Base-by-base conservation (phyloP, 768 basidiomycete genomes). In the Hebeloma cylindrosporum region DNA sequence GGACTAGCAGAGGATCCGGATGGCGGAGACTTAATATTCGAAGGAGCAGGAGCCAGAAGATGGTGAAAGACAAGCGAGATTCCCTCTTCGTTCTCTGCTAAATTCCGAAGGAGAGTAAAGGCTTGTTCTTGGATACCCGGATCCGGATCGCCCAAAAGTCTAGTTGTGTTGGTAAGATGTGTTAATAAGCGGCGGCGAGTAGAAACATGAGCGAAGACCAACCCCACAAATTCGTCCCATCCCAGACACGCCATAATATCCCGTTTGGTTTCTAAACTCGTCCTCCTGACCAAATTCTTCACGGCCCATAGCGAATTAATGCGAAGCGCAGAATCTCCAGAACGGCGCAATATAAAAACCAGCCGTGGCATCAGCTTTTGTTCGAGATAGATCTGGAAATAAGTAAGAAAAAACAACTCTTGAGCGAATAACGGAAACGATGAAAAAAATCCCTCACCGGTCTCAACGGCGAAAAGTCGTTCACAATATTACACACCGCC, bases 291-390 rank as follows among this genome's bases (percentile, higher is more conserved):
- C n/a, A 90, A 59, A 56, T 94, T 96, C 62, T 90, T 92, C 26
- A 93, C 64, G 0, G 85, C 86, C 92, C 93, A 94, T n/a, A 94
- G 58, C 0, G 85, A 80, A 50, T 82, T 91, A 21, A 85, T 60
- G 5, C 79, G 70, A 5, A 93, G 68, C 0, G 74, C 71, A 7
- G 74, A 69, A 47, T 89, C 82, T 0, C 69, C 69, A 6, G 63
- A 58, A 11, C 69, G 69, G 20, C 68, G 61, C 3, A 85, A 62
- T 1, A 93, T 66, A 37, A 77, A 69, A 21, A 83, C 77, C 7
- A 94, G 68, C 1, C 87, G 67, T 1, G 76, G 68, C 43, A 93
- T 71, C 0, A 88, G 68, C 0, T 85, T 87, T 46, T 85, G 72
- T 23, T 82, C 78, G 10, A 93, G 65, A 45, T 88, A 76, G 5